phyloP scores from a whole-genome alignment of 2,329 filamentous ascomycete genomes.

The Xylariaceae sp. region DNA sequence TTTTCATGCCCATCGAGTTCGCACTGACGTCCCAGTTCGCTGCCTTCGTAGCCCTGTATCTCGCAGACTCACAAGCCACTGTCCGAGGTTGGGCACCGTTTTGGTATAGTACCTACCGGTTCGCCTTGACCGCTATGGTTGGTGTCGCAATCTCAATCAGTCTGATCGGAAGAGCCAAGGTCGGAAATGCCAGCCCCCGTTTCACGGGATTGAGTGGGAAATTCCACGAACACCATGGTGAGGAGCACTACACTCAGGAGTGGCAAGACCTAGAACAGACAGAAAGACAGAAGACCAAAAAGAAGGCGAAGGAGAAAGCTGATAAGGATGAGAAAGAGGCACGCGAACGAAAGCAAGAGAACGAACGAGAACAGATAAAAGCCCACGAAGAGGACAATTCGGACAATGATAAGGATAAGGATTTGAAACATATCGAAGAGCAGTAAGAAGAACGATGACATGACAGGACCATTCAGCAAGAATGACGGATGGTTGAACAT shows the following conservation, averaged over 20 bases:
- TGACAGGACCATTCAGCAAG: background rate
- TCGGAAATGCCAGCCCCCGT: slow-evolving; percentile 42
- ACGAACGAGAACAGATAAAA: slow-evolving; percentile 17
- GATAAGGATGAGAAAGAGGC: slow-evolving; percentile 22
- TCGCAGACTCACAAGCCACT: slow-evolving; percentile 70
- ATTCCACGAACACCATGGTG: slow-evolving; percentile 34
- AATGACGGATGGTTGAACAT: too few relatives aligned
- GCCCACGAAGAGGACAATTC: background rate
- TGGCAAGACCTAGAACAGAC: slow-evolving; percentile 40
- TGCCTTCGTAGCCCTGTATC: slow-evolving; percentile 81
- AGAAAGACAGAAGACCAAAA: slow-evolving; percentile 31
- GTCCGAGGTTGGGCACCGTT: slow-evolving; percentile 70
- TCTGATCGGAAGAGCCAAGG: slow-evolving; percentile 75
- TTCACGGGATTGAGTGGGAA: slow-evolving; percentile 37
- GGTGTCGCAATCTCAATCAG: slow-evolving; percentile 75
- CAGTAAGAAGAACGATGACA: background rate
- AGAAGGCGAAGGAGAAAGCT: slow-evolving; percentile 31
- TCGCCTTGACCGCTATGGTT: slow-evolving; percentile 85
- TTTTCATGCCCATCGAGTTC: slow-evolving; percentile 77
- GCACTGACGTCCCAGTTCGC: slow-evolving; percentile 81
- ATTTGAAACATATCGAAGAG: background rate
- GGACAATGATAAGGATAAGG: background rate
- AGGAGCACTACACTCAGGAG: slow-evolving; percentile 36
- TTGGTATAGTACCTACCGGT: slow-evolving; percentile 89
- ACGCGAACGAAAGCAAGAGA: slow-evolving; percentile 11